Evolutionary conservation across 768 basidiomycete species (phyloP).

Genomic region (Kwoniella botswanensis): DNA sequence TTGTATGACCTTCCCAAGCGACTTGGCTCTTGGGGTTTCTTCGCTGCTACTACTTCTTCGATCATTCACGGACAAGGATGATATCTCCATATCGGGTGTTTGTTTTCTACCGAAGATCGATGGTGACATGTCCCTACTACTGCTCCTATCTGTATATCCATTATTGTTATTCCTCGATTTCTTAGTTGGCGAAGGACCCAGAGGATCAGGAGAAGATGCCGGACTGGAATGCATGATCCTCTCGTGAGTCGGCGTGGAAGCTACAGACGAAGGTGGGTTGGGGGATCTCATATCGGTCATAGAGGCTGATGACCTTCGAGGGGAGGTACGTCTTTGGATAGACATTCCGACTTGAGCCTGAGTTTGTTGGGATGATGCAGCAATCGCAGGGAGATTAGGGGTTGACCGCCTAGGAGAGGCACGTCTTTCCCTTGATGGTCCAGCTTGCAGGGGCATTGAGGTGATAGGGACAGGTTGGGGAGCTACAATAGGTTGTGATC

Average conservation of each 20-base stretch:
- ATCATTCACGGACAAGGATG: constrained; percentile 19
- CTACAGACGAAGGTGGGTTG: constrained; percentile 23
- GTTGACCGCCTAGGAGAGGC: neutral
- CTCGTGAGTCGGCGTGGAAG: constrained; percentile 39
- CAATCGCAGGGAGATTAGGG: neutral
- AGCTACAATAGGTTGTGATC: constrained; percentile 6
- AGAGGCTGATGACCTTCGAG: constrained; percentile 1
- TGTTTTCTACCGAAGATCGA: neutral
- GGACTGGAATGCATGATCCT: constrained; percentile 25
- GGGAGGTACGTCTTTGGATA: neutral
- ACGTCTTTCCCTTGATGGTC: constrained; percentile 8
- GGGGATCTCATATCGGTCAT: constrained; percentile 24
- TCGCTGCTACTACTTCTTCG: constrained; percentile 14
- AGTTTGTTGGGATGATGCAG: neutral
- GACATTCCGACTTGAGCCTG: neutral
- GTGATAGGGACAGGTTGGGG: constrained; percentile 1
- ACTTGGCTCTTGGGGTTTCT: constrained; percentile 16
- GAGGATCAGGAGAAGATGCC: constrained; percentile 40
- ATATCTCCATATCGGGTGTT: constrained; percentile 18
- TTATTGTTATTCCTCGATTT: constrained; percentile 22
- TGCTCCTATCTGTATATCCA: neutral
- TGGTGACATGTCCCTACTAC: constrained; percentile 23
- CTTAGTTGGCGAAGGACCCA: constrained; percentile 47
- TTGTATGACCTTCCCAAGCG: constrained; percentile 9
- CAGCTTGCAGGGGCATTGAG: constrained; percentile 2